Evolutionary conservation across 331 rosid species (phyloP).

Genomic region (Quercus phellos): DNA sequence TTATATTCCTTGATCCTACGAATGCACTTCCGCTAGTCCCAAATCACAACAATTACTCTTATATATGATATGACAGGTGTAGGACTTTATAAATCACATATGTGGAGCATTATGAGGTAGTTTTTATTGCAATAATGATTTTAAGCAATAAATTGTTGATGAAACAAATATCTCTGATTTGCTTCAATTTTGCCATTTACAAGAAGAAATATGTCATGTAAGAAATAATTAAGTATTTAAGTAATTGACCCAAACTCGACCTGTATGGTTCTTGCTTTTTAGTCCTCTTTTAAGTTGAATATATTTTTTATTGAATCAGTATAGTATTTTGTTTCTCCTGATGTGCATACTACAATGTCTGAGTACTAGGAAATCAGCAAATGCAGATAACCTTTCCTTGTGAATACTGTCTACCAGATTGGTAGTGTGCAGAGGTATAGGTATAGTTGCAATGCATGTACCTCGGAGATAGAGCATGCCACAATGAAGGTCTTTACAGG

Average conservation of each 20-base stretch:
- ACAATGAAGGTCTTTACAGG: neutral
- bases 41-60: no score
- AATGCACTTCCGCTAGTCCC: no score
- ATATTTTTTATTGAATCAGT: neutral
- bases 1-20: no score
- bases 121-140: neutral
- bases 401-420: neutral
- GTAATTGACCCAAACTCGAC: neutral
- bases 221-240: no score
- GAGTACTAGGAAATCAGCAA: neutral
- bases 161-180: no score
- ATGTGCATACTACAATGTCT: neutral
- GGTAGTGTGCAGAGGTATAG: neutral
- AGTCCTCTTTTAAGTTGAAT: neutral
- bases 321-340: neutral
- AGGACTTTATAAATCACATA: neutral
- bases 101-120: neutral
- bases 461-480: neutral
- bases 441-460: neutral
- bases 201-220: no score
- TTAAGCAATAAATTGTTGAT: no score
- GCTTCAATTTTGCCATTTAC: no score
- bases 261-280: neutral
- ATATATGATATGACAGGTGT: neutral
- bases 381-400: neutral